Conservation (phyloP, 805 yeast genomes). For the Candida endomychidarum region DNA sequence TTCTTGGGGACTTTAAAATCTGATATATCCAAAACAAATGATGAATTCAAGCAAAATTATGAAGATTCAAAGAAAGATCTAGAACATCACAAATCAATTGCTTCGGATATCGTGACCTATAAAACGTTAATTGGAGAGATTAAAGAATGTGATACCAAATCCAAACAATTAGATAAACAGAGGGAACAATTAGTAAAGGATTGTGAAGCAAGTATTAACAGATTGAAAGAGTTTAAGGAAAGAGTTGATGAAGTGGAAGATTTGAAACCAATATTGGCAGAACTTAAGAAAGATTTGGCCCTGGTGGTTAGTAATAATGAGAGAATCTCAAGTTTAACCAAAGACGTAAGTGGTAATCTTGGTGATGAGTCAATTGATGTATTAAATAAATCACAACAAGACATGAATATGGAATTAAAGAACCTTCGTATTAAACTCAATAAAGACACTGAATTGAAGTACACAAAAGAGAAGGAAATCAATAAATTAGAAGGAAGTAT, state of each 20-base stretch:
- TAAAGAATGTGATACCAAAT: conserved; percentile 8
- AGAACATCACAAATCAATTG: conserved; percentile 28
- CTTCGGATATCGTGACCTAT: conserved; percentile 26
- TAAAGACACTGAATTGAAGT: conserved; percentile 42
- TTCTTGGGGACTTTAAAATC: conserved; percentile 30
- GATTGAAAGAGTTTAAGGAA: conserved; percentile 3
- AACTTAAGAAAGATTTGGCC: conserved; percentile 25
- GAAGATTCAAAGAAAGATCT: conserved; percentile 32
- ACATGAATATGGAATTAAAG: conserved; percentile 40
- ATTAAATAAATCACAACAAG: conserved; percentile 44
- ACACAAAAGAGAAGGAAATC: conserved; percentile 42
- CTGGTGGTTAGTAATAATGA: conserved; percentile 37
- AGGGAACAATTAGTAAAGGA: neutral
- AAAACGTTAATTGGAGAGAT: conserved; percentile 22
- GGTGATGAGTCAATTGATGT: conserved; percentile 41
- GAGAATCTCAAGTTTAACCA: conserved; percentile 18
- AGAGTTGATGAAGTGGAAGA: conserved; percentile 7
- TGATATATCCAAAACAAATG: conserved; percentile 26
- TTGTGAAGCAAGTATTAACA: neutral
- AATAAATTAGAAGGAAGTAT: conserved; percentile 47
- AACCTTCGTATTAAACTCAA: conserved; percentile 32
- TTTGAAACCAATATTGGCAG: conserved; percentile 9
- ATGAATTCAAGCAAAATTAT: conserved; percentile 28
- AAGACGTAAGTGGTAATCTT: conserved; percentile 33
- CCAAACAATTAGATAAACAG: neutral